Percentiles rank a stretch among this genome's conserved stretches.
Conservation (phyloP, 352 stramenopile species). For the Phytophthora quininea region DNA sequence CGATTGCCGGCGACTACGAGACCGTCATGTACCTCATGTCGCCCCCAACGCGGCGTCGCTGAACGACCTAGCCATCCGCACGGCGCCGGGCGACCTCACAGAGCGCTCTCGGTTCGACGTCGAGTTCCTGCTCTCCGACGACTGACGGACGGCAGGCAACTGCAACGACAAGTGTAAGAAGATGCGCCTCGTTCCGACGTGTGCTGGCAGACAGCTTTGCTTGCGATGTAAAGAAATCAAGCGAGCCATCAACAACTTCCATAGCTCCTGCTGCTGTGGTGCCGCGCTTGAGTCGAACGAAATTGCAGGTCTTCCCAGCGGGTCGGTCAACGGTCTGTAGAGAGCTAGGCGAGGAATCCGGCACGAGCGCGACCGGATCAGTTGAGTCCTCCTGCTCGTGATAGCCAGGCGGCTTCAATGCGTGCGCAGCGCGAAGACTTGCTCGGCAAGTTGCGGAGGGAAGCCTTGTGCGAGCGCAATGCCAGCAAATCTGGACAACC, state of each 20-base stretch:
- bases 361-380: no score
- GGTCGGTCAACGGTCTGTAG: neutral
- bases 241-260: conserved; percentile 18
- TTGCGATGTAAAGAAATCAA: conserved; percentile 27
- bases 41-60: conserved; percentile 37
- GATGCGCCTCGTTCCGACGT: neutral
- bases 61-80: conserved; percentile 45
- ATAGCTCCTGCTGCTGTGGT: no score
- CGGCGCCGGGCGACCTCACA: conserved; percentile 23
- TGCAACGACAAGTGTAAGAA: conserved; percentile 1
- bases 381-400: neutral
- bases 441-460: neutral
- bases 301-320: neutral
- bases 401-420: conserved; percentile 5
- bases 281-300: no score
- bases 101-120: conserved; percentile 42
- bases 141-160: conserved; percentile 9
- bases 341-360: neutral
- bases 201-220: neutral
- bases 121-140: conserved; percentile 44
- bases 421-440: neutral
- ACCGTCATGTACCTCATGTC: conserved; percentile 44
- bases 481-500: neutral
- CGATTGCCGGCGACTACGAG: conserved; percentile 37
- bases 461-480: neutral